Evolutionary conservation across 345 rosid species (phyloP).

Genomic region (Eucalyptus cloeziana): DNA sequence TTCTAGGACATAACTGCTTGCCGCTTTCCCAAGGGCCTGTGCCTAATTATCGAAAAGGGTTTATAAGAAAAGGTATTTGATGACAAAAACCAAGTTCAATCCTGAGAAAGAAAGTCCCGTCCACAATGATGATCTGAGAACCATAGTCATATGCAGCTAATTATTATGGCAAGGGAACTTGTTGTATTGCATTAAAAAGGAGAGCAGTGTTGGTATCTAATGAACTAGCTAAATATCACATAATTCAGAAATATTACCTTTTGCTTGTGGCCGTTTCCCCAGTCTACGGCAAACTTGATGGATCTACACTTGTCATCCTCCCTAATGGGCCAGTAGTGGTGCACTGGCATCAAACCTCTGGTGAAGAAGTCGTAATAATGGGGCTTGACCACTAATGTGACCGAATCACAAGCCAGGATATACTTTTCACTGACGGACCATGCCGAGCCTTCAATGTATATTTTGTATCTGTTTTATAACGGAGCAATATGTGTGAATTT

Average conservation of each 20-base stretch:
- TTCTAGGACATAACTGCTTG: constrained; percentile 34
- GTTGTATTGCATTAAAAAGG: not conserved
- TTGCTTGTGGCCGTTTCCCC: constrained; percentile 57
- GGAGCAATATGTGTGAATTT: not conserved
- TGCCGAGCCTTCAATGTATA: constrained; percentile 73
- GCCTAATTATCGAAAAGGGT: constrained; percentile 24
- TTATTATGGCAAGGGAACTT: not conserved
- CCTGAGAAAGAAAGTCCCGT: not conserved
- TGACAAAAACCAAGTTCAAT: not conserved
- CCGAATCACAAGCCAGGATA: constrained; percentile 75
- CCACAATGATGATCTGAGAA: not conserved
- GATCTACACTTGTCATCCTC: constrained; percentile 58
- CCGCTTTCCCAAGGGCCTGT: constrained; percentile 44
- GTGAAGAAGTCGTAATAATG: constrained; percentile 64
- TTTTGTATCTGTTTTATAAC: constrained; percentile 45
- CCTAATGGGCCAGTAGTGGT: constrained; percentile 70
- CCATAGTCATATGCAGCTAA: not conserved
- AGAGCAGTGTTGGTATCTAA: not conserved
- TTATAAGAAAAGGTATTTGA: not conserved
- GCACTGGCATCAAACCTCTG: constrained; percentile 46
- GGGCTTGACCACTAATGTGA: constrained; percentile 48
- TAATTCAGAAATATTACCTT: constrained; percentile 22
- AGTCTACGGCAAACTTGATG: constrained; percentile 57
- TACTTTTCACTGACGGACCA: constrained; percentile 90
- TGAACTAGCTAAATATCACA: not conserved